Percentiles rank a stretch among this genome's conserved stretches.
These are phyloP conservation scores for Apiospora kogelbergensis DNA, from an alignment of 2,329 filamentous ascomycete genomes.

Conservation along the genomic window DNA sequence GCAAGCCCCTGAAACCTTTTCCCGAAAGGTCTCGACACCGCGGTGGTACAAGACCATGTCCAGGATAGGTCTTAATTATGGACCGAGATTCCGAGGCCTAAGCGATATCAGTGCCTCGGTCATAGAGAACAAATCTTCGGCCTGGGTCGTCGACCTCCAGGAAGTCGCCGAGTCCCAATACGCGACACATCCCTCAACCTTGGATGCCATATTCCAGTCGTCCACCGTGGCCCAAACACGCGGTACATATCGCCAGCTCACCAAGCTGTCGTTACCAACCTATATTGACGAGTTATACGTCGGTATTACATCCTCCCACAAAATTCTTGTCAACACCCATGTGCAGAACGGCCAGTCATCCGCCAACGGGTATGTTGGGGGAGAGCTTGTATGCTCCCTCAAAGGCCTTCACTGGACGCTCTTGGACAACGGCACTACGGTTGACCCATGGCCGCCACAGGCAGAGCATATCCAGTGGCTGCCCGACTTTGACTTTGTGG, in stretches of 20 bases:
- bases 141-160: background rate
- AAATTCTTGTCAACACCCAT: too few relatives aligned
- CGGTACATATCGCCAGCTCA: background rate
- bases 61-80: background rate
- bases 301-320: background rate
- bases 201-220: constrained; percentile 16
- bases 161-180: background rate
- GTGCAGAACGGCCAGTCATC: too few relatives aligned
- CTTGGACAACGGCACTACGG: too few relatives aligned
- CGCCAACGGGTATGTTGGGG: too few relatives aligned
- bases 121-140: too few relatives aligned
- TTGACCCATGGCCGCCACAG: too few relatives aligned
- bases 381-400: too few relatives aligned
- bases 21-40: background rate
- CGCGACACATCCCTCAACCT: constrained; percentile 15
- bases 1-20: background rate
- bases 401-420: too few relatives aligned
- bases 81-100: background rate
- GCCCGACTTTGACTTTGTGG: too few relatives aligned
- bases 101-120: background rate
- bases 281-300: background rate
- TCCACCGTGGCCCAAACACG: background rate
- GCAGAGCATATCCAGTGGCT: too few relatives aligned
- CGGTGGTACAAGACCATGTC: background rate
- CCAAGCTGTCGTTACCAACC: background rate